Base-by-base conservation (phyloP, 768 basidiomycete species). In the Holtermannia corniformis region DNA sequence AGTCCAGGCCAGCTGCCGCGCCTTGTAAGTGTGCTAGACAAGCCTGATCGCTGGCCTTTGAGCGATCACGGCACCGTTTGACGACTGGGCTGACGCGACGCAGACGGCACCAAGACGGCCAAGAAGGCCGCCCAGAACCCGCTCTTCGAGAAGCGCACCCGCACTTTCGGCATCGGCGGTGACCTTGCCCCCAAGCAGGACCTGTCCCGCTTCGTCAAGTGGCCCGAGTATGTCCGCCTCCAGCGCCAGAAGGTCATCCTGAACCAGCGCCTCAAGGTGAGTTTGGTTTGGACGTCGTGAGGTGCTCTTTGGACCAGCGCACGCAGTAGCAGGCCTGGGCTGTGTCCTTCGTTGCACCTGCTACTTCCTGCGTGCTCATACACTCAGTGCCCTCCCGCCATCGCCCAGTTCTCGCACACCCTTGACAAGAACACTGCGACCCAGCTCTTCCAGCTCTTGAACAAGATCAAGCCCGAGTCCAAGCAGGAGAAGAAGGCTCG, bases 391-490 rank as follows among this genome's bases (percentile, higher is more conserved):
- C 93, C 93, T 61, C 93, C 93, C 40, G 88, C 93, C 63, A 92
- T 99, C 65, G 87, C 91, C 45, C 93, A 99, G 74, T 96, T 97
- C 80, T 82, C 72, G 48, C 81, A 87, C 78, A 91, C 91, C 43
- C 79, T 99, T 70, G 93, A 99, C 82, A 96, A 95, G 82, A 97
- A 96, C 81, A 96, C 92, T 47, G 93, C 93, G 20, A 91, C 87
- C 25, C 92, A 96, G 75, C 76, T 97, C 57, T 97, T 96, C 84
- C 92, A 93, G 77, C 83, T 99, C 56, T 75, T 96, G 44, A 93
- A 99, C 83, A 96, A 96, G 80, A 80, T 70, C 62, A 72, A 72
- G 70, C 72, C 72, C 43, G 67, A 72, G 52, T 83, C 83, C 56
- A 93, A 89, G 79, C 82, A 83, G 72, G 92, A 97, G 81, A 97